Evolutionary conservation across 768 basidiomycete genomes (phyloP), one percentile per base, ranked within the genome.

Genomic region (Leccinum barrowsii): DNA sequence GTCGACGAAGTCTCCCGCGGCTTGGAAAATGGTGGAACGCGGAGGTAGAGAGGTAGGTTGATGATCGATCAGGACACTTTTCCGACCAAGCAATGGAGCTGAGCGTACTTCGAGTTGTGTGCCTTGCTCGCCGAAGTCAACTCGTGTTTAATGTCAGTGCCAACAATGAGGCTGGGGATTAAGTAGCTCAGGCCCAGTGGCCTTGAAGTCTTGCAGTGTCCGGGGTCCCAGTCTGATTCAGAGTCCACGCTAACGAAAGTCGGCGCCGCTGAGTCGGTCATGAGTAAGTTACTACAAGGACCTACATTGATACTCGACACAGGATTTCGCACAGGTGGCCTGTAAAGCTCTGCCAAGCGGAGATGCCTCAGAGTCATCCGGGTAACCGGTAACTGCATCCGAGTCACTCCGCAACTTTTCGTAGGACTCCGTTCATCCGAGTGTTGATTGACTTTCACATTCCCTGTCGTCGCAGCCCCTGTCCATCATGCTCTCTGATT

Each of bases 141-240:
- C 50, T 56, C 44, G 64, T 55, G 58, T 50, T 55, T 55, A 13
- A 55, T 47, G 61, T 60, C 19, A 37, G 46, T 52, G 50, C 34
- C 34, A 34, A 52, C 55, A 24, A 51, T 50, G 48, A 49, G 35
- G 28, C 22, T 19, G 10, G n/a, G 5, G 24, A 54, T 50, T 19
- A 54, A 53, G 24, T 49, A 26, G 19, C 52, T 15, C 10, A 13
- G 28, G 28, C 28, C 8, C 10, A 32, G 32, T 32, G 11, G 32
- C 32, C 28, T 26, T 50, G 19, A 22, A 49, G 58, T 47, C 40
- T 34, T 50, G 61, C 46, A 19, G 69, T 69, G 66, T 64, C 59
- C 50, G 62, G 68, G 65, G 67, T 68, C 66, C 44, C 44, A 60
- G 49, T 55, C 37, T 7, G 48, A 50, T 30, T 37, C 35, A 37